Evolutionary conservation across 192 early-diverging fungal genomes (phyloP), one percentile per base, ranked within the genome.

Genomic region (Radiomyces spectabilis): DNA sequence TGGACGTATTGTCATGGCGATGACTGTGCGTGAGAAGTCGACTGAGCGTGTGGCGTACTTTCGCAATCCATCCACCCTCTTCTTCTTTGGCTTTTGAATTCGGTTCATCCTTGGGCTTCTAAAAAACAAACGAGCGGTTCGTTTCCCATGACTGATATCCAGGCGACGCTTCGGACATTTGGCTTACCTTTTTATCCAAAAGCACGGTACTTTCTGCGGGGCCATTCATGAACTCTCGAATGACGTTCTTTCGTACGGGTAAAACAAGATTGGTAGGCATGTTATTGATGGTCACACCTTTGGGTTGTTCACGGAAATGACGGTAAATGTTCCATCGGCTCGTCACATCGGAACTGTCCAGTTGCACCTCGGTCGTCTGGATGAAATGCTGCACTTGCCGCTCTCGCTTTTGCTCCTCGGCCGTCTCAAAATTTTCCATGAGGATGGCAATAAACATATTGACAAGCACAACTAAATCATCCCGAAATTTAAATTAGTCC

Each of bases 371-470:
- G 21, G 65, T 55, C 33, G 62, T 70, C 9, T 57, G 15, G 1
- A 68, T 59, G 47, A 62, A 80, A 35, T 67, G 59, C 33, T 67
- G 41, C 15, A 83, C 54, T 54, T 83, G 81, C 5, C 65, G 66
- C 33, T 66, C 54, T 19, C 70, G 68, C 50, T 78, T 83, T 9
- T 74, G 72, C 37, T 72, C 71, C 55, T 83, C 81, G 0, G 66
- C 70, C 5, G 70, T 78, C 39, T 78, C 81, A 58, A 83, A 83
- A 45, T 83, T 83, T 53, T 83, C 81, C 72, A 78, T 76, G 18
- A 83, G 60, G 34, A 83, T 71, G n/a, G 78, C 78, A 51, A 83
- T 80, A 21, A 83, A 68, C 81, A 83, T 83, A 45, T 80, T 83
- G 15, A 83, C 57, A 34, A 83, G 43, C 2, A 83, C 70, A 54